Evolutionary conservation across 495 filamentous ascomycete species (phyloP).

Genomic region (Penicillium arizonense): DNA sequence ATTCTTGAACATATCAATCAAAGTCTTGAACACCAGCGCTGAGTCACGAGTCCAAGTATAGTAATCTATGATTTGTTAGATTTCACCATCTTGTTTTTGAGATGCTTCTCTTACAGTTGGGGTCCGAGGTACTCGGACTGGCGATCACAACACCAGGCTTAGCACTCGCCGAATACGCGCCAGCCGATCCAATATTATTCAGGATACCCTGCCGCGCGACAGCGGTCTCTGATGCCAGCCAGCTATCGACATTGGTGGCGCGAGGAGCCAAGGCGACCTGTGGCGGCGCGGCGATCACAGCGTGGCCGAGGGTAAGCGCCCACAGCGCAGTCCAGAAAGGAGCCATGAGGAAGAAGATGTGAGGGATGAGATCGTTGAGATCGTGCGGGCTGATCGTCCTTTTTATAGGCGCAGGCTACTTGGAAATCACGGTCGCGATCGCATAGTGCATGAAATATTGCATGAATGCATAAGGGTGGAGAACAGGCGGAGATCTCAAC

Average conservation of each 20-base stretch:
- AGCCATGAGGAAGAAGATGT: slow-evolving; percentile 14
- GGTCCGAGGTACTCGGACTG: slow-evolving; percentile 54
- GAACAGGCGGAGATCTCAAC: neutral
- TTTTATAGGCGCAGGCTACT: neutral
- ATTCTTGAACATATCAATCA: slow-evolving; percentile 58
- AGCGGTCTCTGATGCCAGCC: slow-evolving; percentile 51
- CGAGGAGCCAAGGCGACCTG: slow-evolving; percentile 13
- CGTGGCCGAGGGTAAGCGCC: slow-evolving; percentile 21
- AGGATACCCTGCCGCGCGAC: slow-evolving; percentile 52
- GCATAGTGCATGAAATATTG: neutral
- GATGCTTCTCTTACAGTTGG: slow-evolving; percentile 58
- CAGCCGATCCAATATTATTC: slow-evolving; percentile 58
- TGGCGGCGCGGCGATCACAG: slow-evolving; percentile 22
- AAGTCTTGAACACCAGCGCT: slow-evolving; percentile 58
- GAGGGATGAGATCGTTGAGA: neutral
- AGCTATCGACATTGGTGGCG: slow-evolving; percentile 38
- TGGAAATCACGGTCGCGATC: slow-evolving; percentile 1
- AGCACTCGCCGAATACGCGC: slow-evolving; percentile 45
- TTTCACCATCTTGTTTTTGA: slow-evolving; percentile 28
- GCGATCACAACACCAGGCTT: slow-evolving; percentile 59
- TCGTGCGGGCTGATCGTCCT: neutral
- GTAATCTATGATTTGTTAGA: slow-evolving; percentile 27
- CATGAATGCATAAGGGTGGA: slow-evolving; percentile 5
- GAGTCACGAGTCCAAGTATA: slow-evolving; percentile 75
- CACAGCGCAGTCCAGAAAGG: slow-evolving; percentile 25